Percentiles rank a stretch among this genome's conserved stretches.
Conservation (phyloP, 2,329 filamentous ascomycete genomes). For the Aspergillus costaricaensis region DNA sequence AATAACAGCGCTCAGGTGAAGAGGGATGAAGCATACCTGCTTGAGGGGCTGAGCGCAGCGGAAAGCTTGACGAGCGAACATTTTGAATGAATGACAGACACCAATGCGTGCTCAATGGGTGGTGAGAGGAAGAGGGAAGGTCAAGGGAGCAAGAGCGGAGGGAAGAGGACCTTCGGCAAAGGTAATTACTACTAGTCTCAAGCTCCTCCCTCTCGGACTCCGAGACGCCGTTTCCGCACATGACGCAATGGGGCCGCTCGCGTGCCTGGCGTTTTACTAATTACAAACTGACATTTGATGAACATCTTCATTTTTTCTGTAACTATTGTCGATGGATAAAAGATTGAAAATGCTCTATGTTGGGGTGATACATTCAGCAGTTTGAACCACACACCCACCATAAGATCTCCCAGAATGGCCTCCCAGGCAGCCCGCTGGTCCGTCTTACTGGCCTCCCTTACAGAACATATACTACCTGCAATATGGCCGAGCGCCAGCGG, state of each 20-base stretch:
- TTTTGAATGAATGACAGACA: conserved; percentile 43
- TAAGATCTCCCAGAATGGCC: no score
- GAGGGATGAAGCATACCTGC: conserved; percentile 54
- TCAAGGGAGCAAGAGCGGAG: background rate
- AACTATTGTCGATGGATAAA: no score
- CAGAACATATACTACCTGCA: background rate
- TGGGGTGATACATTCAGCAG: no score
- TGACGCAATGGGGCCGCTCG: conserved; percentile 32
- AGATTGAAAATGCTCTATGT: no score
- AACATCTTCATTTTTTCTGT: no score
- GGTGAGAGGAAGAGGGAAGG: conserved; percentile 19
- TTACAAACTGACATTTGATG: background rate
- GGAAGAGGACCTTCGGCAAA: background rate
- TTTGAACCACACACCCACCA: no score
- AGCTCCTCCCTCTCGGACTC: conserved; percentile 19
- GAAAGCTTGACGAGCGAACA: conserved; percentile 69
- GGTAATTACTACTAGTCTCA: background rate
- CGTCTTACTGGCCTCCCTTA: background rate
- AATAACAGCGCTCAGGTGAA: background rate
- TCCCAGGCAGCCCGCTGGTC: no score
- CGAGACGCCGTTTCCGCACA: conserved; percentile 19
- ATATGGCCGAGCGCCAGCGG: background rate
- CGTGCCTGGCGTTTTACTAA: conserved; percentile 7
- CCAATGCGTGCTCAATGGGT: conserved; percentile 20
- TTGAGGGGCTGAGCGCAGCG: conserved; percentile 66